phyloP scores from a whole-genome alignment of 1,284 basidiomycete species.

The Malassezia slooffiae region DNA sequence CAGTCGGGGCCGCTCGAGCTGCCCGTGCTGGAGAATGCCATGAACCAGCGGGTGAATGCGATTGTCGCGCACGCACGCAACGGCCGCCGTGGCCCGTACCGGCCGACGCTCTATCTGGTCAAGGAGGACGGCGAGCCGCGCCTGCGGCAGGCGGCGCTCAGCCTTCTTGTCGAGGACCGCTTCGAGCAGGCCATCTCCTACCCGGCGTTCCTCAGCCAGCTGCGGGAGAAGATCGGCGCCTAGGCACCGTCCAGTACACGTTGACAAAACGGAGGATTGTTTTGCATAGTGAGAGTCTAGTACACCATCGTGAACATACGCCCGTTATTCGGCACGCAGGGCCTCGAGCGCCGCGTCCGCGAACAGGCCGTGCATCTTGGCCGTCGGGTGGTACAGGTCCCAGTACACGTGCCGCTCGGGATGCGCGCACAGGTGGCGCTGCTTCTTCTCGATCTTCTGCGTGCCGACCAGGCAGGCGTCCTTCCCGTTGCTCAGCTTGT shows the following conservation, averaged over 20 bases:
- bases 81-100: conserved; percentile 72
- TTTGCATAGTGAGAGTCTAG: too few relatives aligned
- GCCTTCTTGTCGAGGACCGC: conserved; percentile 86
- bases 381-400: conserved; percentile 23
- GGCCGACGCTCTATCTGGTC: conserved; percentile 89
- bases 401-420: conserved; percentile 18
- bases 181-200: conserved; percentile 90
- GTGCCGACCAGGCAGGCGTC: conserved; percentile 17
- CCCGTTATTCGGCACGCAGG: too few relatives aligned
- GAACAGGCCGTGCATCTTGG: conserved; percentile 8
- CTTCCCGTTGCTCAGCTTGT: neutral
- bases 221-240: conserved; percentile 40
- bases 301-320: too few relatives aligned
- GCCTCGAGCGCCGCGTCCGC: conserved; percentile 6
- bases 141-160: conserved; percentile 84
- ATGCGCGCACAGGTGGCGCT: conserved; percentile 11
- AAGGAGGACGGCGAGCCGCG: conserved; percentile 91
- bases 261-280: too few relatives aligned
- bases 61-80: conserved; percentile 85
- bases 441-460: conserved; percentile 7
- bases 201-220: conserved; percentile 65
- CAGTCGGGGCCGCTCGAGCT: conserved; percentile 88
- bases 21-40: conserved; percentile 75
- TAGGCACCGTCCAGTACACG: too few relatives aligned
- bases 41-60: conserved; percentile 84